A percentile compares a stretch with the other conserved stretches of the same genome.
These are phyloP conservation scores for Calonectria hongkongensis DNA, from an alignment of 2,329 filamentous ascomycete species.

Conservation along the genomic window DNA sequence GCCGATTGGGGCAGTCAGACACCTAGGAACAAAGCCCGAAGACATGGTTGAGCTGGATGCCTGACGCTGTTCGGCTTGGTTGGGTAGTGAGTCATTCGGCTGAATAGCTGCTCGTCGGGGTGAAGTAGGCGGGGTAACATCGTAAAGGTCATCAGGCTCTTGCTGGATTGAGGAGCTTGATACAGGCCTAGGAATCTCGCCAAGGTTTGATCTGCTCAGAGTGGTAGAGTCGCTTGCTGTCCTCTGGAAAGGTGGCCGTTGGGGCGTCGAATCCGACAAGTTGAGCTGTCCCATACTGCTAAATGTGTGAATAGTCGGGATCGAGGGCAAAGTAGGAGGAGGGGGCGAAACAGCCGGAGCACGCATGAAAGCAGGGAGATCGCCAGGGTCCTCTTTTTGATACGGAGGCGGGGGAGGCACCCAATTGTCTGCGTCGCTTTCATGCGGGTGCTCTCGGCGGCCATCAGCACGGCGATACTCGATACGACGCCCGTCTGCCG, in stretches of 20 bases:
- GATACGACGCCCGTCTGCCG: slow-evolving; percentile 72
- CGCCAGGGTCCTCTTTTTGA: slow-evolving; percentile 77
- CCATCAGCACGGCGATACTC: slow-evolving; percentile 82
- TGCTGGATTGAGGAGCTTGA: slow-evolving; percentile 57
- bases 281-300: slow-evolving; percentile 18
- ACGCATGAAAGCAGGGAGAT: slow-evolving; percentile 74
- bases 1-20: slow-evolving; percentile 42
- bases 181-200: slow-evolving; percentile 54
- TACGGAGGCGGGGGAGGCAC: slow-evolving; percentile 90
- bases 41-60: slow-evolving; percentile 46
- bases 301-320: slow-evolving; percentile 23
- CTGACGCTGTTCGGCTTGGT: slow-evolving; percentile 36
- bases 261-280: slow-evolving; percentile 1
- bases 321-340: slow-evolving; percentile 39
- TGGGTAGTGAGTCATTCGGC: slow-evolving; percentile 20
- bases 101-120: slow-evolving; percentile 53
- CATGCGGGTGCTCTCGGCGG: slow-evolving; percentile 84
- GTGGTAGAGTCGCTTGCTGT: slow-evolving; percentile 61
- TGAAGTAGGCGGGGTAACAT: slow-evolving; percentile 68
- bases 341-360: slow-evolving; percentile 66
- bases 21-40: slow-evolving; percentile 36
- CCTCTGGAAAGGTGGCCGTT: slow-evolving; percentile 57
- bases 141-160: slow-evolving; percentile 66
- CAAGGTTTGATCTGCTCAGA: slow-evolving; percentile 50
- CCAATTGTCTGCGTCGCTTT: slow-evolving; percentile 93